Percentiles rank a stretch among this genome's conserved stretches.
Evolutionary conservation across 345 rosid species (phyloP).

Genomic region (Gossypium turneri): DNA sequence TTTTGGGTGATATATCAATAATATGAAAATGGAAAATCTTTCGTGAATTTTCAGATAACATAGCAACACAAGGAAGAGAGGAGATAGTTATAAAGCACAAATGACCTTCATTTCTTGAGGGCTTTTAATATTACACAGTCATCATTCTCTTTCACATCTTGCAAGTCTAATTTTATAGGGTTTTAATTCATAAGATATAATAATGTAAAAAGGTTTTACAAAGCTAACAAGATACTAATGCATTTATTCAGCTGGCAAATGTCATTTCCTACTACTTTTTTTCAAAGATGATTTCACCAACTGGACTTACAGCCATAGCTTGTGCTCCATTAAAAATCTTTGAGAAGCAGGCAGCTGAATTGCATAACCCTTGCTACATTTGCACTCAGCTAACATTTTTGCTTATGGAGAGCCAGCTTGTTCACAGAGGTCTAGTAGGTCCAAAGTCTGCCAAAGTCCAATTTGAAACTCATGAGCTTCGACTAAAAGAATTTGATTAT

Average conservation of each 20-base stretch:
- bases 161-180: constrained; percentile 19
- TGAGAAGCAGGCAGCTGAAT: constrained; percentile 30
- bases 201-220: constrained; percentile 10
- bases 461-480: not conserved
- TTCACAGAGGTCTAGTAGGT: constrained; percentile 85
- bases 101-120: constrained; percentile 20
- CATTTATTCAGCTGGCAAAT: constrained; percentile 33
- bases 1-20: not conserved
- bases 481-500: not conserved
- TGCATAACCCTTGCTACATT: constrained; percentile 27
- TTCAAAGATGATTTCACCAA: constrained; percentile 27
- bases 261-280: constrained; percentile 26
- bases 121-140: constrained; percentile 1
- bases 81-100: not conserved
- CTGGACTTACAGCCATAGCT: constrained; percentile 38
- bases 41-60: not conserved
- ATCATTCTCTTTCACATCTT: constrained; percentile 28
- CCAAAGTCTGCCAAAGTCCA: constrained; percentile 67
- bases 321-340: constrained; percentile 41
- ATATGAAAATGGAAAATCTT: not conserved
- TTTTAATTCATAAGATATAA: constrained; percentile 16
- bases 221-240: constrained; percentile 19
- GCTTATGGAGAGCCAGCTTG: constrained; percentile 75
- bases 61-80: not conserved
- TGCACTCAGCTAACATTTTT: constrained; percentile 11